These are phyloP conservation scores for Raphanus hybrid DNA, from an alignment of 441 rosid genomes.

Conservation along the genomic window DNA sequence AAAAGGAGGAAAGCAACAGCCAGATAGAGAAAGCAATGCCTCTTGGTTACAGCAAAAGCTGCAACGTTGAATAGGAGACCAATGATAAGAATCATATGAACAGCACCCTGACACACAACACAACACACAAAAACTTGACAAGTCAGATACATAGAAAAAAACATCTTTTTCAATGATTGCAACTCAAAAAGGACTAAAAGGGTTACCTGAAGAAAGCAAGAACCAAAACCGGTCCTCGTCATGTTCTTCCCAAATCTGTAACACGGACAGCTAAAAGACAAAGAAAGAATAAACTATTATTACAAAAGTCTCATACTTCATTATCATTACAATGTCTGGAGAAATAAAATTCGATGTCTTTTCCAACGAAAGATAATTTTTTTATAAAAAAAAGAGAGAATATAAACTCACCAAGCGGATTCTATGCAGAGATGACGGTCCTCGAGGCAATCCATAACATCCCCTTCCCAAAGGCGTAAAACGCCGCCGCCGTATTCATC, in stretches of 20 bases:
- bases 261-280: no score
- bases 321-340: constrained; percentile 8
- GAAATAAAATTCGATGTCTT: no score
- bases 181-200: no score
- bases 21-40: constrained; percentile 69
- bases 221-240: no score
- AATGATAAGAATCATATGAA: constrained; percentile 58
- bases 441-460: constrained; percentile 78
- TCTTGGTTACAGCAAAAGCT: constrained; percentile 62
- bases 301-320: constrained; percentile 22
- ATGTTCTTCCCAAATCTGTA: no score
- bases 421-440: constrained; percentile 81
- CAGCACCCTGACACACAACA: constrained; percentile 55
- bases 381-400: no score
- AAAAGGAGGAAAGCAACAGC: constrained; percentile 57
- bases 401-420: constrained; percentile 65
- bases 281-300: no score
- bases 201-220: no score
- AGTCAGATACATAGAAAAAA: no score
- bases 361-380: no score
- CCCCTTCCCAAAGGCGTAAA: constrained; percentile 96
- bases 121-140: no score
- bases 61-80: constrained; percentile 53
- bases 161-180: no score
- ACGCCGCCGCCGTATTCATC: constrained; percentile 66